Conservation (phyloP, 805 yeast genomes). For the Metschnikowia drakensbergensis region DNA sequence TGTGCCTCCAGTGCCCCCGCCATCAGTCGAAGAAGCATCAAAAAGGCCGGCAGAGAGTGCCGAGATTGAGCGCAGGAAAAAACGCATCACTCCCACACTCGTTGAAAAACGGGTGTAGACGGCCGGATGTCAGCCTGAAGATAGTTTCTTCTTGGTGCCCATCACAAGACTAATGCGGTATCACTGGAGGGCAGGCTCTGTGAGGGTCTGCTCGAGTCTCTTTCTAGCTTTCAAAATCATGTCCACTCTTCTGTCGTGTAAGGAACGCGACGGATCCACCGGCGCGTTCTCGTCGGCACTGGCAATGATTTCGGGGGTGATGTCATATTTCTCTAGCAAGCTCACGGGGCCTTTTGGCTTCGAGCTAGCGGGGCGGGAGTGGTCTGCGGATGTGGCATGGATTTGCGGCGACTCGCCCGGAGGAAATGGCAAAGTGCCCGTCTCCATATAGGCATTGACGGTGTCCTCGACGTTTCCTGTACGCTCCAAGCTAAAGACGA, state of each 20-base stretch:
- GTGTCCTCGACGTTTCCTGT: constrained; percentile 82
- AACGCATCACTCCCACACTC: constrained; percentile 35
- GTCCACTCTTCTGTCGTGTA: constrained; percentile 32
- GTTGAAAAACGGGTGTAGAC: constrained; percentile 10
- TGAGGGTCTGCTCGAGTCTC: constrained; percentile 44
- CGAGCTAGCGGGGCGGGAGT: background rate
- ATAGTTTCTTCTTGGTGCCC: too few relatives aligned
- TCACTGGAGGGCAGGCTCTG: constrained; percentile 7
- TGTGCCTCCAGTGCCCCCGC: background rate
- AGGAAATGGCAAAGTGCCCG: constrained; percentile 50
- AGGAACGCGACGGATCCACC: constrained; percentile 4
- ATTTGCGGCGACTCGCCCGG: constrained; percentile 4
- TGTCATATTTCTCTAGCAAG: constrained; percentile 43
- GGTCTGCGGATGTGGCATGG: background rate
- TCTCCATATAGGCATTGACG: constrained; percentile 63
- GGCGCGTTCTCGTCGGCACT: constrained; percentile 20
- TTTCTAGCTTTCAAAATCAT: constrained; percentile 42
- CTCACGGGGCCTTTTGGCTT: background rate
- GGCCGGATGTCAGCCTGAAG: background rate
- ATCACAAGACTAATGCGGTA: background rate
- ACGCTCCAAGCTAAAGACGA: constrained; percentile 65
- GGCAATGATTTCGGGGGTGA: constrained; percentile 15
- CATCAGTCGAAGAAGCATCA: background rate
- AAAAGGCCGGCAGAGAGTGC: background rate
- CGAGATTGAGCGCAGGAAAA: constrained; percentile 22